Base-by-base conservation (phyloP, 2,329 filamentous ascomycete genomes). In the Fusarium aywerte region DNA sequence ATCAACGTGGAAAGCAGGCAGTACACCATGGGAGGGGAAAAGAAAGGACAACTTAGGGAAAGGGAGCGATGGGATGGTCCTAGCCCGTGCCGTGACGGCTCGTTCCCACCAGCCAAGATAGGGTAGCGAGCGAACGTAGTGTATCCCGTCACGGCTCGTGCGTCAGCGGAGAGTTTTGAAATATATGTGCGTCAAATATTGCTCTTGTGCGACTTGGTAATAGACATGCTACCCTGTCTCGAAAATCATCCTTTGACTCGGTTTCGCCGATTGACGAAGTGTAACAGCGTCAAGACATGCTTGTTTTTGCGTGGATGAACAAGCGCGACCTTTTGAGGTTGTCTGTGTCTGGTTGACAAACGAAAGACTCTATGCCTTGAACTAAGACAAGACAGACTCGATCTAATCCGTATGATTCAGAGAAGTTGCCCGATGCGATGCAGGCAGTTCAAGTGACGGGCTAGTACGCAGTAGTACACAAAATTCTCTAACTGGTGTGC, bases 51-150 rank as follows among this genome's bases (percentile, higher is more conserved):
- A 43, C 40, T 43, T 43, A 25, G 25, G 56, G 48, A 48, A 58
- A 51, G 45, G 56, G 45, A 45, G 48, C 58, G 25, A 62, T 58
- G 52, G 50, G 50, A 66, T 57, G 56, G 50, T 49, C 62, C 50
- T 66, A 62, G 62, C 56, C 65, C 50, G 54, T 54, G 40, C 49
- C 65, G 65, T 55, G 51, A 68, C 65, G 65, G 65, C 55, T 58
- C 59, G 64, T 53, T 68, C 60, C 65, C 55, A 62, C 35, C 42
- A 55, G 51, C 36, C 51, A 49, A 53, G 44, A 32, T 16, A 64
- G 40, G 27, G 49, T 57, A 51, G 35, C 42, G 25, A 63, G 65
- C 50, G 55, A 68, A 38, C 31, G 51, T 50, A 43, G 48, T 51
- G 52, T 52, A 51, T 61, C 45, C 40, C 47, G 27, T 39, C 45